A percentile compares a stretch with the other conserved stretches of the same genome.
Evolutionary conservation across 2,329 filamentous ascomycete genomes (phyloP).

Genomic region (Xylaria arbuscula): DNA sequence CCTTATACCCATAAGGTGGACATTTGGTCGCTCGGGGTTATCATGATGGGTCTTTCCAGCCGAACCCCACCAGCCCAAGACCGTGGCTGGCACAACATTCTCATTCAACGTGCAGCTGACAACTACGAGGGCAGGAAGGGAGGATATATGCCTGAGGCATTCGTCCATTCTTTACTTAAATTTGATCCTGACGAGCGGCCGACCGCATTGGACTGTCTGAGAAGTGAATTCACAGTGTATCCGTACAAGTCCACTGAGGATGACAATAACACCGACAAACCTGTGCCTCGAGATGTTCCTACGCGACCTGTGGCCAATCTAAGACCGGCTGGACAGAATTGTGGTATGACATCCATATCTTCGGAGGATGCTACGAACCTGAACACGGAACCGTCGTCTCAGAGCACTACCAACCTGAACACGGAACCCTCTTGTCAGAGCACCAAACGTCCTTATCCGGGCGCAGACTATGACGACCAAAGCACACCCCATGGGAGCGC

Average conservation of each 20-base stretch:
- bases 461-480: too few species aligned
- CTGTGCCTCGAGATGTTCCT: background rate
- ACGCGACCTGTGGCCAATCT: too few species aligned
- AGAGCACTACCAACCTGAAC: too few species aligned
- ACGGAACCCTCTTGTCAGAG: too few species aligned
- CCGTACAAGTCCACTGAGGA: background rate
- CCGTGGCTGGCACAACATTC: background rate
- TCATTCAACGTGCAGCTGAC: background rate
- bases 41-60: background rate
- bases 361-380: background rate
- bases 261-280: background rate
- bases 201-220: background rate
- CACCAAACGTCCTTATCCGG: too few species aligned
- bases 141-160: background rate
- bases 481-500: too few species aligned
- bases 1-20: slow-evolving; percentile 20
- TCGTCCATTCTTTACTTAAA: background rate
- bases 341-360: background rate
- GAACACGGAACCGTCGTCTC: too few species aligned
- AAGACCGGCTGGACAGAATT: background rate
- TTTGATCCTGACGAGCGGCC: background rate
- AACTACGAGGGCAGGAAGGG: too few species aligned
- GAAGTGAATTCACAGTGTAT: background rate
- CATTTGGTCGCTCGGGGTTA: slow-evolving; percentile 25
- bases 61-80: background rate